Conservation (phyloP, 2,329 filamentous ascomycete species). For the Blumeria graminis region DNA sequence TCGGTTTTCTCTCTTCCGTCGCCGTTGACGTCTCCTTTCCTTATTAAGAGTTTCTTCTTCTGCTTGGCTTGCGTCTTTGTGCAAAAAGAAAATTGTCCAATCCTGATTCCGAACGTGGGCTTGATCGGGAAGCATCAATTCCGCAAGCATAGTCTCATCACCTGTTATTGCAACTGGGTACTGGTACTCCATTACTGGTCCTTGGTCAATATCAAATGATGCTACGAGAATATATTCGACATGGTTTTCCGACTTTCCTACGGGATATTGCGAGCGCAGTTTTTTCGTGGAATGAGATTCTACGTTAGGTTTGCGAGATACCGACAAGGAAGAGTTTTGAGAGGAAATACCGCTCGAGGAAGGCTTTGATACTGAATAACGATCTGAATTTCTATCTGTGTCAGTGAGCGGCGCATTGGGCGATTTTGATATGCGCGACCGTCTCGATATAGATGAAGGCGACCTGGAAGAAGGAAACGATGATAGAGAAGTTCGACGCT, state of each 20-base stretch:
- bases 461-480: conserved; percentile 35
- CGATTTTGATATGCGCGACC: conserved; percentile 27
- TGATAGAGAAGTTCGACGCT: conserved; percentile 32
- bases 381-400: conserved; percentile 31
- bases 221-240: conserved; percentile 97
- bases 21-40: conserved; percentile 25
- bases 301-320: conserved; percentile 25
- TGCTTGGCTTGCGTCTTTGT: conserved; percentile 73
- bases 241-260: conserved; percentile 62
- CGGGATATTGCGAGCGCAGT: conserved; percentile 51
- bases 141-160: conserved; percentile 92
- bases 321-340: conserved; percentile 35
- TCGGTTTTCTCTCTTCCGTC: conserved; percentile 27
- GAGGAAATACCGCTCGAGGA: conserved; percentile 31
- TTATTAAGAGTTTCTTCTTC: conserved; percentile 55
- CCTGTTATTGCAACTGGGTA: conserved; percentile 87
- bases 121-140: conserved; percentile 95
- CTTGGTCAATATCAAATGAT: conserved; percentile 88
- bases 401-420: conserved; percentile 25
- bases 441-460: conserved; percentile 29
- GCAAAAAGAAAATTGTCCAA: conserved; percentile 97
- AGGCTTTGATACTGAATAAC: conserved; percentile 34
- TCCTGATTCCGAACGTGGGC: conserved; percentile 86
- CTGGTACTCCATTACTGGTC: conserved; percentile 95
- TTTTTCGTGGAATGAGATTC: conserved; percentile 27